Evolutionary conservation across 768 basidiomycete species (phyloP).

Genomic region (Imleria badia): DNA sequence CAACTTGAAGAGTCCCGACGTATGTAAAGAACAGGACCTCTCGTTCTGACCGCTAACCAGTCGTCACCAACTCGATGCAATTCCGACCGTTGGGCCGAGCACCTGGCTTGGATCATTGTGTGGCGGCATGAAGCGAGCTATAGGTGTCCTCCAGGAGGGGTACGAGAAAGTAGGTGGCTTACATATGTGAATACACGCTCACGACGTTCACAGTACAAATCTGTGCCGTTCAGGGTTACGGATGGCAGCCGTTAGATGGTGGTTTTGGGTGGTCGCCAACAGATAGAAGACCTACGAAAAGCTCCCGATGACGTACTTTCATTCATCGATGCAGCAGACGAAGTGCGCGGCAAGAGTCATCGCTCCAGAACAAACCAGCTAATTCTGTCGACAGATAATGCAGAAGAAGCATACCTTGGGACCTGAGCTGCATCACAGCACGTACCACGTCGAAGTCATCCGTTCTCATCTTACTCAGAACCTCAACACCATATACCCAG

Average conservation of each 20-base stretch:
- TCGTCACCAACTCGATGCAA: constrained; percentile 21
- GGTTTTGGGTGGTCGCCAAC: too few relatives aligned
- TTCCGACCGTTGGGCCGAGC: constrained; percentile 33
- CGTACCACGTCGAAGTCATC: constrained; percentile 33
- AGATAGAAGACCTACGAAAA: constrained; percentile 9
- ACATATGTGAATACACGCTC: neutral
- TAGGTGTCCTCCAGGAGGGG: constrained; percentile 4
- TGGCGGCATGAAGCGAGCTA: neutral
- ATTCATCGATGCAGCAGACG: constrained; percentile 23
- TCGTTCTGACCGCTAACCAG: neutral
- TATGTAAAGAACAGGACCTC: neutral
- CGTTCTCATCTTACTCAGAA: constrained; percentile 39
- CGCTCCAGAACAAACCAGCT: neutral
- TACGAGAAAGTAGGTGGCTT: constrained; percentile 31
- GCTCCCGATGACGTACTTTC: constrained; percentile 42
- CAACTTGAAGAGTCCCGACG: neutral
- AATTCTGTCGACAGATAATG: constrained; percentile 28
- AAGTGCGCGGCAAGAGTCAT: constrained; percentile 27
- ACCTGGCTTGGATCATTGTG: constrained; percentile 27
- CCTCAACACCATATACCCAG: constrained; percentile 22
- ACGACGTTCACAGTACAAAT: constrained; percentile 25
- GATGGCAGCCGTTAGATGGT: too few relatives aligned
- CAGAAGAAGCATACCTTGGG: constrained; percentile 42
- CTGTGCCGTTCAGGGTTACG: constrained; percentile 16
- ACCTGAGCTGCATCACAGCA: constrained; percentile 26